Evolutionary conservation across 768 basidiomycete genomes (phyloP).

Genomic region (Sporobolomyces phaffii): DNA sequence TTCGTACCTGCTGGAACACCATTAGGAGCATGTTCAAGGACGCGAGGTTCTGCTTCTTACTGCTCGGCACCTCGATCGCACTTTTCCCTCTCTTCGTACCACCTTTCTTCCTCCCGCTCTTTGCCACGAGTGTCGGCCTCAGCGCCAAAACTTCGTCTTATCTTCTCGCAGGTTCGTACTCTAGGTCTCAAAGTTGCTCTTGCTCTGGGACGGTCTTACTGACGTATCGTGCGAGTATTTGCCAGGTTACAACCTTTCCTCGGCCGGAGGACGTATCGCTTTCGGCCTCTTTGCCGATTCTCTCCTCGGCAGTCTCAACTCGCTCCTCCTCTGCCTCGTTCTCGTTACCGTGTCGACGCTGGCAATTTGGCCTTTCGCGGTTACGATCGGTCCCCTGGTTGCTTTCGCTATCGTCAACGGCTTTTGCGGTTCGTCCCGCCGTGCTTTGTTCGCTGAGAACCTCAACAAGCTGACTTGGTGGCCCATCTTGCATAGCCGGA

Average conservation of each 20-base stretch:
- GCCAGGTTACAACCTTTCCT: slow-evolving; percentile 43
- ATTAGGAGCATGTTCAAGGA: slow-evolving; percentile 38
- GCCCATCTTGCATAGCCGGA: slow-evolving; percentile 7
- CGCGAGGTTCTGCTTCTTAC: slow-evolving; percentile 29
- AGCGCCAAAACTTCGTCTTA: slow-evolving; percentile 24
- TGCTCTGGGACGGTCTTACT: neutral
- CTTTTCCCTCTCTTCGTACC: slow-evolving; percentile 43
- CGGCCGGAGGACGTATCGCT: slow-evolving; percentile 38
- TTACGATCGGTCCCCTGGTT: slow-evolving; percentile 35
- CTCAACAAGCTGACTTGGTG: neutral
- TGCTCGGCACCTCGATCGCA: slow-evolving; percentile 29
- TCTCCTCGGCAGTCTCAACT: slow-evolving; percentile 42
- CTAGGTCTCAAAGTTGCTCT: neutral
- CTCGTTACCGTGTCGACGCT: slow-evolving; percentile 36
- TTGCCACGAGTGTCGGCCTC: slow-evolving; percentile 38
- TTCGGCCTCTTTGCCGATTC: slow-evolving; percentile 42
- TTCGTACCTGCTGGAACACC: neutral
- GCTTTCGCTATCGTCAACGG: slow-evolving; percentile 40
- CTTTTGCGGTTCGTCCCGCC: neutral
- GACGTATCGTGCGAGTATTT: neutral
- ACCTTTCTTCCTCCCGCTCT: slow-evolving; percentile 44
- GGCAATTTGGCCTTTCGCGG: slow-evolving; percentile 43
- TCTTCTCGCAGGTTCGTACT: slow-evolving; percentile 28
- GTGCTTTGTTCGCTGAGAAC: neutral
- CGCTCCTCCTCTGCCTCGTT: slow-evolving; percentile 38